Base-by-base conservation (phyloP, 768 basidiomycete genomes). In the Hemileccinum impolitum region DNA sequence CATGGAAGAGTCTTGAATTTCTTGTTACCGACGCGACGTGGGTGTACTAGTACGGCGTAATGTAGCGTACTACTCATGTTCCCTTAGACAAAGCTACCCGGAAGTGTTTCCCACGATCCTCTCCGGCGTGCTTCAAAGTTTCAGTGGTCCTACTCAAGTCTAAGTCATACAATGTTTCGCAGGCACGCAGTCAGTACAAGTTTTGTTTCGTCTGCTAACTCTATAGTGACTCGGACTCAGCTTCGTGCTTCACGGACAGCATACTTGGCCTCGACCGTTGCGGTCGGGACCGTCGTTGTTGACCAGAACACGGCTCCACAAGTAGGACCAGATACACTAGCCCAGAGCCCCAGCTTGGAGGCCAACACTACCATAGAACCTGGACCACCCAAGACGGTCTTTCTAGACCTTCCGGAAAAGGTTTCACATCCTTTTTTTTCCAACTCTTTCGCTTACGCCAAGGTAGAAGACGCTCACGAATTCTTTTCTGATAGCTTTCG, bases 401-500 rank as follows among this genome's bases (percentile, higher is more conserved):
- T 63, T 43, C 28, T 51, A 47, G 45, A 56, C 41, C 54, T 64
- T 9, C 58, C 63, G 6, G 63, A 63, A 47, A 64, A 65, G 54
- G 63, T 65, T 8, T 23, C 23, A 37, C 45, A n/a, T n/a, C n/a
- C 13, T 2, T 26, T 9, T 35, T 23, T 26, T 26, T 23, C 23
- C 6, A 2, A 4, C 28, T 30, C 28, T 30, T 30, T 30, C 28
- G 28, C 9, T 30, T 8, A 8, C 9, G 28, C 11, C 4, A 30
- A 30, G 28, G 3, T 8, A 9, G 28, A 23, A 12, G 28, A 30
- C 2, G 8, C 28, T 30, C 7, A 30, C 28, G 8, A 30, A 12
- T 12, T 4, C 11, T 30, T 30, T 34, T 32, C 9, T 23, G 9
- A n/a, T 11, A 97, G 94, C 81, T 87, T 44, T 81, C 92, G 23